Percentiles rank a stretch among this genome's conserved stretches.
These are phyloP conservation scores for Marasmius sp. DNA, from an alignment of 1,284 basidiomycete genomes.

Conservation along the genomic window DNA sequence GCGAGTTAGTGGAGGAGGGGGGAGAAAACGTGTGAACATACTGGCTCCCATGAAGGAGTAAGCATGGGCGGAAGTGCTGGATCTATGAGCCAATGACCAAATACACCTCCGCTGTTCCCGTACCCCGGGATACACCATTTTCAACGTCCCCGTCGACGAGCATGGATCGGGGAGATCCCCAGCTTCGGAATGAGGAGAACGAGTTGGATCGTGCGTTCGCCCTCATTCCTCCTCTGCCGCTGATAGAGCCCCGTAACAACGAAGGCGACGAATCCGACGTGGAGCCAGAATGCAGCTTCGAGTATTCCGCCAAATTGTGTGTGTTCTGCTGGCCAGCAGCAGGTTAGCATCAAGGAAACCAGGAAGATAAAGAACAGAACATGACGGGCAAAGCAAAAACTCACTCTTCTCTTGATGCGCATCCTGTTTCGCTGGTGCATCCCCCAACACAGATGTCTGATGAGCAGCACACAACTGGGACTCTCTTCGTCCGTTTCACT, in stretches of 20 bases:
- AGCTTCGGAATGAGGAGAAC: not conserved
- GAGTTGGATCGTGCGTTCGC: not conserved
- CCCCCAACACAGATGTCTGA: slow-evolving; percentile 51
- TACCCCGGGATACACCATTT: not conserved
- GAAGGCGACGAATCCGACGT: not conserved
- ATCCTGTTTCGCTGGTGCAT: slow-evolving; percentile 46
- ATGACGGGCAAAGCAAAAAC: not conserved
- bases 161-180: not conserved
- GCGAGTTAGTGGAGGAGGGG: too few species aligned
- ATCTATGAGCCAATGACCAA: too few species aligned
- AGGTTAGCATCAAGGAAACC: not conserved
- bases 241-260: not conserved
- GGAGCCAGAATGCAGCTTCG: not conserved
- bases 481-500: slow-evolving; percentile 41
- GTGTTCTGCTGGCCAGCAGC: not conserved
- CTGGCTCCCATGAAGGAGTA: too few species aligned
- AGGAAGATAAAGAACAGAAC: not conserved
- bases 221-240: too few species aligned
- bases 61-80: too few species aligned
- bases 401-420: not conserved
- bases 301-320: not conserved
- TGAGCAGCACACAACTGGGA: slow-evolving; percentile 48
- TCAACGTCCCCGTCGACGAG: not conserved
- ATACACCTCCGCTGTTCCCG: too few species aligned
- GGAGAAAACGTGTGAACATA: too few species aligned